Base-by-base conservation (phyloP, 2,329 filamentous ascomycete species). In the Sphaerostilbella broomeana region DNA sequence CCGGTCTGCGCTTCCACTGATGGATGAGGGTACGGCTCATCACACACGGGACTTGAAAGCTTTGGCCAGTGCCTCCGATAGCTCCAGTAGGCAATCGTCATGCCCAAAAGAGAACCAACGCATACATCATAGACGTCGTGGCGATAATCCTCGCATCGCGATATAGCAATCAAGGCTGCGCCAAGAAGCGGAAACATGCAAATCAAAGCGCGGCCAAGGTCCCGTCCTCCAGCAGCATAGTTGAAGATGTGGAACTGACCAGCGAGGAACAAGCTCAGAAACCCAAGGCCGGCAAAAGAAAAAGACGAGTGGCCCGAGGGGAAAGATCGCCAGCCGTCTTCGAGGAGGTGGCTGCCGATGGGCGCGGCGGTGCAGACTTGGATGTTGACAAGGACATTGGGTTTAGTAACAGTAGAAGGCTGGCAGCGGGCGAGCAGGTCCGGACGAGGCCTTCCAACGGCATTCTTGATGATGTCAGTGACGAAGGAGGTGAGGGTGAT, bases 401-500 rank as follows among this genome's bases (percentile, higher is more conserved):
- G 56, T 27, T 70, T 65, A 3, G 75, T 75, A 22, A 61, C 67
- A 0, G 55, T 21, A 1, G 53, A 64, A 1, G 92, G 89, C 48
- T 84, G 81, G 64, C 92, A 98, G 25, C 92, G 80, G n/a, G 83
- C 79, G 18, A 79, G 56, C 4, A 79, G 57, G 48, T 79, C 75
- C 0, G 75, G 75, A 5, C 75, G 65, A 12, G 88, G 86, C 9
- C 86, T 69, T 7, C 86, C 86, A 18, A 90, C 84, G 8, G 84
- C 75, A 57, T 94, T 95, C 64, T 98, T 98, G 56, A 97, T 73
- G 19, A 90, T 67, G 58, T 97, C 89, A 30, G 92, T 97, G 29
- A 97, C 69, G 59, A 95, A 84, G 5, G 79, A 75, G 1, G 86
- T 83, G 35, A 95, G 71, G 50, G 87, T 70, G 18, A 97, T 63